Conservation (phyloP, 371 early-diverging fungal genomes). For the Haplosporangium sp. region DNA sequence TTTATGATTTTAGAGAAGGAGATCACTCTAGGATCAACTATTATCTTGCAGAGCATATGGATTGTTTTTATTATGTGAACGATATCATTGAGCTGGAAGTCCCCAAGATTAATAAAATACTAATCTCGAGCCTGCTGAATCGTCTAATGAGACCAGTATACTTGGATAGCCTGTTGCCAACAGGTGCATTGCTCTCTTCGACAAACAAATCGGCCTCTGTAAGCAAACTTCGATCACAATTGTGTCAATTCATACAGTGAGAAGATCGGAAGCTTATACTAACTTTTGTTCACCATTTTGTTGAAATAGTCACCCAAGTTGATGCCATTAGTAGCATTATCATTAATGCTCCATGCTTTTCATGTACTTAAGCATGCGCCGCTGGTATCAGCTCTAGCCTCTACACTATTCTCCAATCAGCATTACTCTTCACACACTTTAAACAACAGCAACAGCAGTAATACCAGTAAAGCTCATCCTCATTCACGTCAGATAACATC, state of each 20-base stretch:
- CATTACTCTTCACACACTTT: slow-evolving; percentile 9
- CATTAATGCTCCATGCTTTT: slow-evolving; percentile 54
- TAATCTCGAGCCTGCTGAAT: slow-evolving; percentile 50
- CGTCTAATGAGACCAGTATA: slow-evolving; percentile 54
- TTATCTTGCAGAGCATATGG: slow-evolving; percentile 67
- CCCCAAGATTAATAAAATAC: slow-evolving; percentile 60
- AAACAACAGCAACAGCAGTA: slow-evolving; percentile 7
- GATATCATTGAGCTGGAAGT: slow-evolving; percentile 63
- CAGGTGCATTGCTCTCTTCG: not conserved
- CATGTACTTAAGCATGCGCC: slow-evolving; percentile 56
- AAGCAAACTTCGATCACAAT: not conserved
- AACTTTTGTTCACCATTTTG: not conserved
- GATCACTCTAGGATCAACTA: slow-evolving; percentile 57
- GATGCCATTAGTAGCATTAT: slow-evolving; percentile 46
- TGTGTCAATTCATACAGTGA: not conserved
- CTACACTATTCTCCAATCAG: slow-evolving; percentile 54
- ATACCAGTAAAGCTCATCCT: slow-evolving; percentile 5
- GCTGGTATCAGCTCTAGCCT: slow-evolving; percentile 48
- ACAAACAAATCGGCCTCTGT: slow-evolving; percentile 9
- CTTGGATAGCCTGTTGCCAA: slow-evolving; percentile 44
- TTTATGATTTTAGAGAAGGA: slow-evolving; percentile 27
- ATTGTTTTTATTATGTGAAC: slow-evolving; percentile 67
- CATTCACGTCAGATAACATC: slow-evolving; percentile 18
- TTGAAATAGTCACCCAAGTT: slow-evolving; percentile 32
- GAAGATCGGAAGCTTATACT: not conserved